These are phyloP conservation scores for Amauroascus verrucosus DNA, from an alignment of 2,329 filamentous ascomycete species.

Conservation along the genomic window DNA sequence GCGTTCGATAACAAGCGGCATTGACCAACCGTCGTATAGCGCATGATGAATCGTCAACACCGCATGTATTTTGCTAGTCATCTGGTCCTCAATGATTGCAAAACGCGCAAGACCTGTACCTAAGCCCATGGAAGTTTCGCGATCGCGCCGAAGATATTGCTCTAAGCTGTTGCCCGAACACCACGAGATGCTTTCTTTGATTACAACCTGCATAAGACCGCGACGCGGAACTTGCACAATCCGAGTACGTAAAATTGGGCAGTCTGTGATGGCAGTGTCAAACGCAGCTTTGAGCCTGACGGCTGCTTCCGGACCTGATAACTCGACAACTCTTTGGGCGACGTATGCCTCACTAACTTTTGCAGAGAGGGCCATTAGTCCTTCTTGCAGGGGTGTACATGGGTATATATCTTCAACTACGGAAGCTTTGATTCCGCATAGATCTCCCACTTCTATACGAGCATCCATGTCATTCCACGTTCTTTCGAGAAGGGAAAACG, in stretches of 20 bases:
- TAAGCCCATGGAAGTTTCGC: slow-evolving; percentile 18
- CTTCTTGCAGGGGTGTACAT: slow-evolving; percentile 33
- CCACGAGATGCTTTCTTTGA: slow-evolving; percentile 21
- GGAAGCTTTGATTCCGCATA: slow-evolving; percentile 16
- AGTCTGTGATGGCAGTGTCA: slow-evolving; percentile 26
- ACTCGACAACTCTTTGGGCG: slow-evolving; percentile 30
- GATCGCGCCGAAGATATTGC: slow-evolving; percentile 15
- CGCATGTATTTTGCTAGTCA: slow-evolving; percentile 17
- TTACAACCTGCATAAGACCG: slow-evolving; percentile 21
- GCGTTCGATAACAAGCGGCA: slow-evolving; percentile 26
- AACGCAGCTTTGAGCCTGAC: slow-evolving; percentile 31
- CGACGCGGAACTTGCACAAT: slow-evolving; percentile 20
- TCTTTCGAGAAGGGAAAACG: slow-evolving; percentile 16
- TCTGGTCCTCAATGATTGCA: slow-evolving; percentile 16
- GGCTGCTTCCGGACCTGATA: slow-evolving; percentile 17
- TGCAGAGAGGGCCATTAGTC: slow-evolving; percentile 31
- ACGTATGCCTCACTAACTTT: slow-evolving; percentile 33
- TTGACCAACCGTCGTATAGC: slow-evolving; percentile 33
- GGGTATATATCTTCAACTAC: slow-evolving; percentile 26
- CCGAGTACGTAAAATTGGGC: slow-evolving; percentile 35
- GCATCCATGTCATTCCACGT: slow-evolving; percentile 8
- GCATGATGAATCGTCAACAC: slow-evolving; percentile 32
- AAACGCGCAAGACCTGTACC: slow-evolving; percentile 19
- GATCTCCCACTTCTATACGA: slow-evolving; percentile 9
- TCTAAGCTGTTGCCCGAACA: slow-evolving; percentile 15